phyloP scores from a whole-genome alignment of 2,329 filamentous ascomycete genomes.

The Colletotrichum graminicola region DNA sequence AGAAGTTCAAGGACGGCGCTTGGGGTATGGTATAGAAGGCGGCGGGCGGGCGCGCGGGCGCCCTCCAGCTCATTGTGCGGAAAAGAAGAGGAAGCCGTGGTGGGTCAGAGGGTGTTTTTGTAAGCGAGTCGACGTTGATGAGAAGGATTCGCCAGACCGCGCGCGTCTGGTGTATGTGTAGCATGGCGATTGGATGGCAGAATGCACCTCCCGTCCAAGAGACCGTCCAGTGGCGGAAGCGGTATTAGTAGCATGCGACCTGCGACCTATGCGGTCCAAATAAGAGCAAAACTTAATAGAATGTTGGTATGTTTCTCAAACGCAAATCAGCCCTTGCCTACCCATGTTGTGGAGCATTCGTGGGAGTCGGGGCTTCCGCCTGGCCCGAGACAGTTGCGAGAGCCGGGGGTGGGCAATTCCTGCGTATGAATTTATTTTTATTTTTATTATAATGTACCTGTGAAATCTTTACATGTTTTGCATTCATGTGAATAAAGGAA shows the following conservation, averaged over 20 bases:
- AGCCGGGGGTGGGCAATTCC: no score
- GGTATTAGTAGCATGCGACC: neutral
- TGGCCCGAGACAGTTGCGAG: no score
- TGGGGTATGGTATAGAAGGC: conserved; percentile 12
- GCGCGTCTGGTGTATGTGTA: conserved; percentile 1
- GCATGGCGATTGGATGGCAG: conserved; percentile 8
- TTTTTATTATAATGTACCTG: no score
- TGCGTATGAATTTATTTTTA: no score
- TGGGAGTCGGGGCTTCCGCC: no score
- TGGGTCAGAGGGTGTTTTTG: neutral
- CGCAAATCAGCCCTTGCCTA: neutral
- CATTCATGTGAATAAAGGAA: no score
- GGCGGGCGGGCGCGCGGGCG: neutral
- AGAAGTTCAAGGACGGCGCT: conserved; percentile 45
- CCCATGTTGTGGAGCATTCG: no score
- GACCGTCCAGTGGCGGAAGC: neutral
- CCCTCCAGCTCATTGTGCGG: neutral
- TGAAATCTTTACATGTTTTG: no score
- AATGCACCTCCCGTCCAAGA: neutral
- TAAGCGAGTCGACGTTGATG: neutral
- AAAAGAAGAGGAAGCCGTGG: neutral
- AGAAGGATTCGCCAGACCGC: conserved; percentile 3
- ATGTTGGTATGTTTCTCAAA: neutral
- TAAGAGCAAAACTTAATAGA: neutral
- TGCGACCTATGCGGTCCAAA: neutral